Base-by-base conservation (phyloP, 2,329 filamentous ascomycete genomes). In the Microcyclospora tardicrescens region DNA sequence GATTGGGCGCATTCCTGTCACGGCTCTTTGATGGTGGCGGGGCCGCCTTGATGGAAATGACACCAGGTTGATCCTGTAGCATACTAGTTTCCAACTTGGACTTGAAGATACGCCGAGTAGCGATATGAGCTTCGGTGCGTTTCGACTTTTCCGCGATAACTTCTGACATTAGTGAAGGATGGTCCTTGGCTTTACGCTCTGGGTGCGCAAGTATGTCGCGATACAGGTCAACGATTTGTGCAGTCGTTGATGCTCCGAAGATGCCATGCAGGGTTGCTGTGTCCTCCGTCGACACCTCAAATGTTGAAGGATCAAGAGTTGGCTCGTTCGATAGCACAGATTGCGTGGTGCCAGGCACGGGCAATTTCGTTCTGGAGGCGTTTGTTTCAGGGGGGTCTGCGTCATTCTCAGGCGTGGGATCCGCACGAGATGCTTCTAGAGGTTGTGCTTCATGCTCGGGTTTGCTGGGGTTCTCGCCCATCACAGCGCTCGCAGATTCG, bases 1-100 rank as follows among this genome's bases (percentile, higher is more conserved):
- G 16, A 35, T 43, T 45, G 8, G 46, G 32, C 29, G 44, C 44
- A 16, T 56, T 63, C 14, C 30, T n/a, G 12, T n/a, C 30, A n/a
- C 30, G 12, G 14, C 30, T 32, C 14, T n/a, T 15, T 5, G 12
- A n/a, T 5, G 12, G 12, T 30, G 58, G 46, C 45, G 38, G 55
- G 14, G 61, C 52, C 24, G 71, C 63, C 27, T 70, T 69, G 45
- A 82, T 69, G n/a, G 66, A 62, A 39, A 83, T 73, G 6, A 68
- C 69, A 16, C 81, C 73, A 40, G 68, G 69, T 16, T 83, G 81
- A 34, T 83, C 74, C 42, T 79, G 76, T 43, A 80, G 74, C 34
- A 86, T 93, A 13, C 67, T 68, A 1, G 84, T 93, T 41, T 93
- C 84, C 36, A 94, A 69, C 40, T 75, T 73, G 2, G 78, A 80